Evolutionary conservation across 2,329 filamentous ascomycete genomes (phyloP), one percentile per base, ranked within the genome.

Genomic region (Pseudogymnoascus verrucosus): DNA sequence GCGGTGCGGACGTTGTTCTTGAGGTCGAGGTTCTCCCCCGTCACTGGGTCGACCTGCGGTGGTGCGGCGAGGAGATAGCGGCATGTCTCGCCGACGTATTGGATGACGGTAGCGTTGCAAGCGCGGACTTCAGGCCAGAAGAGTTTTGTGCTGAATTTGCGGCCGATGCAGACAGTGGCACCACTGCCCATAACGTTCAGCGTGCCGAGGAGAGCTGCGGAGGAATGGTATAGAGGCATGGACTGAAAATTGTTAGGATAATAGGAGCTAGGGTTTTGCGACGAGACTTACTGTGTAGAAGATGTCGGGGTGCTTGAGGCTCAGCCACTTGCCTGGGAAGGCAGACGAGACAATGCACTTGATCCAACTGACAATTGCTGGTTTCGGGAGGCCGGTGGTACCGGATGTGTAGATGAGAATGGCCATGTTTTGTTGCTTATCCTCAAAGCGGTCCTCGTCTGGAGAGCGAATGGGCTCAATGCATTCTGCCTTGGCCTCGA

Each of bases 181-280:
- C 87, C 88, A 0, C 77, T 75, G 62, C 81, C 74, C 34, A 95
- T 74, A 23, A 84, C 82, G 57, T 84, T 79, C 59, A 81, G 75
- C 64, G 93, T 83, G 23, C 88, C 90, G 47, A 96, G 80, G 5
- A 95, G 69, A 4, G 84, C 78, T 11, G 89, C 92, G 0, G 91
- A 91, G 42, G 89, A 88, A 77, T 96, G 92, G 72, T 96, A 96
- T 5, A 96, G 80, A 0, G 92, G 92, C 90, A 96, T 96, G 64
- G 88, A 88, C 87, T 90, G 5, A 60, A 60, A 12, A 47, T 63
- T 67, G 74, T 37, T 67, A 60, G 7, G 5, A 51, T 31, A 26
- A 12, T 64, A 61, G 66, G 54, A 47, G 8, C n/a, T 34, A 16
- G n/a, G 21, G 8, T 21, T 14, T n/a, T 42, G 19, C 21, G 10